Evolutionary conservation across 441 rosid genomes (phyloP), one percentile per base, ranked within the genome.

Genomic region (Bruguiera hainesii): DNA sequence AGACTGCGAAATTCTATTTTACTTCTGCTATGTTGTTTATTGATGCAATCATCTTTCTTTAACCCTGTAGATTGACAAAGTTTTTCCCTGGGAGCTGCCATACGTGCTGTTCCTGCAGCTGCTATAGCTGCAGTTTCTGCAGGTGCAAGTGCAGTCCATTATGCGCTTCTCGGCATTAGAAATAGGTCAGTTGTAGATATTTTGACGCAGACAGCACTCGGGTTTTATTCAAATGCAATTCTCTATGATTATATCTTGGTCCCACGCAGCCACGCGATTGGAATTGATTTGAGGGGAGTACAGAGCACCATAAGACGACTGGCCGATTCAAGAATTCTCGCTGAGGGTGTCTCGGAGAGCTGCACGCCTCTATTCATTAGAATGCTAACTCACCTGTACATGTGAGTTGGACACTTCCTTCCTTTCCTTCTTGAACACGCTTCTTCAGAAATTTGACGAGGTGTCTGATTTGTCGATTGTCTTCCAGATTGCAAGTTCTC

Each of bases 51-150:
- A 31, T 77, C 51, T 66, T 70, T 56, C 42, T 63, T 70, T 62
- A 56, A 16, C 69, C 16, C 16, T 79, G 63, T 77, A 96, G 99
- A 85, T 89, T 68, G 90, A 78, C 80, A 87, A 91, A 81, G 72
- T 96, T 25, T 74, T 93, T 65, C 84, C 67, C 73, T 89, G 82
- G 91, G 90, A 51, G 81, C 97, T 67, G 97, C 86, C 65, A 79
- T 91, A 56, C 83, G 76, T 72, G 97, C 87, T 67, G 91, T 93
- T 78, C 99, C 99, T 71, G 85, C 94, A 30, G 99, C 99, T 80
- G 91, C 96, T 73, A 78, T 96, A 76, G 91, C 97, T 75, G 96
- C 97, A 1, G 89, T 89, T 72, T 85, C 98, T 74, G 96, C 96
- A 64, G 87, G 94, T 82, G 95, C 91, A 28, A 82, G 83, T 56